These are phyloP conservation scores for Metschnikowia proteae DNA, from an alignment of 805 yeast genomes.

Conservation along the genomic window DNA sequence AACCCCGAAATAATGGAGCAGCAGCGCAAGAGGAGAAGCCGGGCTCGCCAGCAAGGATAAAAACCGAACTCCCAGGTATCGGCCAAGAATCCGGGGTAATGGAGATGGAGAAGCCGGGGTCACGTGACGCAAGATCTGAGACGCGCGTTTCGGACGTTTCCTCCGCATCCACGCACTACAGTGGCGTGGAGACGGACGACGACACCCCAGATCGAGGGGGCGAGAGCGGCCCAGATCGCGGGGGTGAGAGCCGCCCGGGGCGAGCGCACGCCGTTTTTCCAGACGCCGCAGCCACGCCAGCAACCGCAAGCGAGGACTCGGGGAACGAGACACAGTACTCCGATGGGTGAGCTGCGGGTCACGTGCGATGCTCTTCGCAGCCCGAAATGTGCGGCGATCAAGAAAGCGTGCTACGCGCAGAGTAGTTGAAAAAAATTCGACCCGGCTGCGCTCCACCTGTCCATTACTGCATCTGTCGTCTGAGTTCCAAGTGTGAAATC, in stretches of 20 bases:
- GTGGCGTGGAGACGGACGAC: not conserved
- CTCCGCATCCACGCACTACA: not conserved
- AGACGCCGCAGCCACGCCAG: not conserved
- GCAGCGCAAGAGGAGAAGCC: too few relatives aligned
- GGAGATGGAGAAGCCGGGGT: not conserved
- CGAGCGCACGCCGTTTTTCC: too few relatives aligned
- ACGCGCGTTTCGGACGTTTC: not conserved
- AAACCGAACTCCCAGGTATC: not conserved
- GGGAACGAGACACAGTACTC: slow-evolving; percentile 16
- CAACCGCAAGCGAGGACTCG: slow-evolving; percentile 4
- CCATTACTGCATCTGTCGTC: slow-evolving; percentile 1
- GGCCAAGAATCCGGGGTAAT: not conserved
- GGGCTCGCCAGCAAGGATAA: too few relatives aligned
- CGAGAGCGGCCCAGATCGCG: not conserved
- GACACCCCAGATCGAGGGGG: not conserved
- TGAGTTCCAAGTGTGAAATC: not conserved
- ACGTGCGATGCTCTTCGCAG: slow-evolving; percentile 6
- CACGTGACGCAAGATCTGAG: not conserved
- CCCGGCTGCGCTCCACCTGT: not conserved
- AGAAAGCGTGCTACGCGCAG: slow-evolving; percentile 4
- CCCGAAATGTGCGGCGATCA: slow-evolving; percentile 4
- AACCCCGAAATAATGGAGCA: too few relatives aligned
- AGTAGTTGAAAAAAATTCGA: slow-evolving; percentile 7
- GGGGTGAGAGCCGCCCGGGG: not conserved
- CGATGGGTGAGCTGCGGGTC: slow-evolving; percentile 3